Evolutionary conservation across 208 protist species (phyloP).

Genomic region (Tritrichomonas musculus): DNA sequence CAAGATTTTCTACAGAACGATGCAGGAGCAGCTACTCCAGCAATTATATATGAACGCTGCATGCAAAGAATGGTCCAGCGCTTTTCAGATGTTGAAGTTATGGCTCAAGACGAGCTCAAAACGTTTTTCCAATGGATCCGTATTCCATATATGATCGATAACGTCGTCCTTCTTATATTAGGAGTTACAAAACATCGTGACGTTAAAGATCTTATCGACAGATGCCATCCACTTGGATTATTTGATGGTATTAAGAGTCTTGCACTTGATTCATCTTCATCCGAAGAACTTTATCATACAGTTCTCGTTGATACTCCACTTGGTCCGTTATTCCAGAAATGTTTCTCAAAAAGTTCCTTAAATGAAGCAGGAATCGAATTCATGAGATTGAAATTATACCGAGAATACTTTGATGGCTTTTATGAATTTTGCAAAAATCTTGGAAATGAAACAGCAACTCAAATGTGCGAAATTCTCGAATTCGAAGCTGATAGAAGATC

Average conservation of each 20-base stretch:
- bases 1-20: background rate
- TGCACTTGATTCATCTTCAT: background rate
- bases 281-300: conserved; percentile 49
- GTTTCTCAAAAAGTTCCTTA: conserved; percentile 37
- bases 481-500: conserved; percentile 56
- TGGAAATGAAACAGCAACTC: conserved; percentile 39
- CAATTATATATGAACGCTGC: conserved; percentile 21
- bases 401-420: conserved; percentile 41
- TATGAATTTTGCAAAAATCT: conserved; percentile 32
- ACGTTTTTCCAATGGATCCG: conserved; percentile 29
- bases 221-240: conserved; percentile 25
- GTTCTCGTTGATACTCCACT: conserved; percentile 57
- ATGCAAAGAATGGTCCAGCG: background rate
- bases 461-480: conserved; percentile 47
- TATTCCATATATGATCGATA: conserved; percentile 30
- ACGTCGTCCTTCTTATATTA: conserved; percentile 18
- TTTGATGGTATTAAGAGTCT: conserved; percentile 17
- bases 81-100: background rate
- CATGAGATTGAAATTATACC: conserved; percentile 51
- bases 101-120: background rate
- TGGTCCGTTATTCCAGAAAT: conserved; percentile 47
- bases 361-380: conserved; percentile 56
- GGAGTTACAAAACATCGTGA: background rate
- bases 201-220: background rate
- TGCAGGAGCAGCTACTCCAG: background rate